A percentile compares a stretch with the other conserved stretches of the same genome.
phyloP scores from a whole-genome alignment of 108 stramenopile species.

The Cyclotella atomus region DNA sequence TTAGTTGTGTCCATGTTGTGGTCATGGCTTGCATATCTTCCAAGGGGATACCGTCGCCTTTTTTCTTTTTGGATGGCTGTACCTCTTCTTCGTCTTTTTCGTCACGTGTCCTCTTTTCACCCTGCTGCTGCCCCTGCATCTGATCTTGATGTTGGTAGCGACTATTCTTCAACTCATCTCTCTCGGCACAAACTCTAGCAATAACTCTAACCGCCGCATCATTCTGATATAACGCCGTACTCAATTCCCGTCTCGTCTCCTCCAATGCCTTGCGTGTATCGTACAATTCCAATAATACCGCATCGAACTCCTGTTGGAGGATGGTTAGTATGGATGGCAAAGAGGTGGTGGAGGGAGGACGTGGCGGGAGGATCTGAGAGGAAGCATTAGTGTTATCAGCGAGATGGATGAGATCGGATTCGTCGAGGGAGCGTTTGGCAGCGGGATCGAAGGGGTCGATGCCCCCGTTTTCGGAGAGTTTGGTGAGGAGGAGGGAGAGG shows the following conservation, averaged over 20 bases:
- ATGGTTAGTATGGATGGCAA: conserved; percentile 63
- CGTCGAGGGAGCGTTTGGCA: conserved; percentile 55
- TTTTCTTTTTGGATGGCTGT: neutral
- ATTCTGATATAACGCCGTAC: conserved; percentile 94
- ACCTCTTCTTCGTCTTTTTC: neutral
- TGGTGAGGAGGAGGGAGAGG: conserved; percentile 66
- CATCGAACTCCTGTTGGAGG: conserved; percentile 91
- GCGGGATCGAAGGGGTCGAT: conserved; percentile 70
- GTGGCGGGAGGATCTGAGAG: conserved; percentile 58
- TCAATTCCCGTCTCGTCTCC: conserved; percentile 86
- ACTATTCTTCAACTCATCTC: conserved; percentile 89
- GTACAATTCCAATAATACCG: conserved; percentile 86
- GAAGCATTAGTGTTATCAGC: conserved; percentile 8
- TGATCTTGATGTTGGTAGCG: no score
- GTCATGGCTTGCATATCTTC: conserved; percentile 24
- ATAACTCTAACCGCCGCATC: conserved; percentile 96
- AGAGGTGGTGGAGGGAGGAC: conserved; percentile 61
- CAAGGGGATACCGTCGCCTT: conserved; percentile 1
- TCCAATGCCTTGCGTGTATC: conserved; percentile 84
- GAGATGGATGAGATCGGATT: conserved; percentile 63
- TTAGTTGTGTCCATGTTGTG: neutral
- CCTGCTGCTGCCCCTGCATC: no score
- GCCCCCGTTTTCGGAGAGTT: conserved; percentile 80
- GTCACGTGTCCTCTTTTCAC: neutral
- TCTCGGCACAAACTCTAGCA: conserved; percentile 86